Evolutionary conservation across 768 basidiomycete genomes (phyloP).

Genomic region (Tubosaeta brunneosetosa): DNA sequence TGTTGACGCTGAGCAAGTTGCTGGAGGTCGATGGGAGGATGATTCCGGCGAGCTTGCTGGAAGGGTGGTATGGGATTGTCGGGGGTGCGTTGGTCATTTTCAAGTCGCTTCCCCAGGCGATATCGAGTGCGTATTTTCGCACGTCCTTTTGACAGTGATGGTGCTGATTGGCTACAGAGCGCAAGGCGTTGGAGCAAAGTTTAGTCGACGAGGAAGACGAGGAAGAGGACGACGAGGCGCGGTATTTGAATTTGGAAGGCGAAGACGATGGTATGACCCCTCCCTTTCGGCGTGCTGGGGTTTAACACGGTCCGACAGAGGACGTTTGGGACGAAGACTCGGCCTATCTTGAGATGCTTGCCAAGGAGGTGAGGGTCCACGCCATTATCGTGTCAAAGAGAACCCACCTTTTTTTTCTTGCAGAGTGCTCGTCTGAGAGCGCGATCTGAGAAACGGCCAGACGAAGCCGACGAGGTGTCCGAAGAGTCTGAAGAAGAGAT

Average conservation of each 20-base stretch:
- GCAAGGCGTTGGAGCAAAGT: constrained; percentile 56
- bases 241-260: constrained; percentile 57
- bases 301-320: constrained; percentile 37
- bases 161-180: constrained; percentile 34
- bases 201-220: constrained; percentile 40
- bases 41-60: constrained; percentile 56
- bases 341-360: constrained; percentile 82
- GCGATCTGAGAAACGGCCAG: constrained; percentile 42
- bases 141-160: not conserved
- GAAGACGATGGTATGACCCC: constrained; percentile 50
- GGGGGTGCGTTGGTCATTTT: constrained; percentile 68
- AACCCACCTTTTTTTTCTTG: not conserved
- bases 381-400: not conserved
- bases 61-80: constrained; percentile 75
- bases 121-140: constrained; percentile 50
- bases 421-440: constrained; percentile 73
- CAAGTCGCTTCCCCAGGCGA: constrained; percentile 71
- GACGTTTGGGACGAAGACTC: constrained; percentile 92
- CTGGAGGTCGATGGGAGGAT: constrained; percentile 60
- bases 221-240: constrained; percentile 47
- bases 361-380: constrained; percentile 58
- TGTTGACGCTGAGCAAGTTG: constrained; percentile 70
- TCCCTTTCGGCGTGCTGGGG: not conserved
- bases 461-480: constrained; percentile 28
- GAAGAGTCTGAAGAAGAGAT: constrained; percentile 53